phyloP scores from a whole-genome alignment of 2,329 filamentous ascomycete genomes.

The Talaromyces marneffei region DNA sequence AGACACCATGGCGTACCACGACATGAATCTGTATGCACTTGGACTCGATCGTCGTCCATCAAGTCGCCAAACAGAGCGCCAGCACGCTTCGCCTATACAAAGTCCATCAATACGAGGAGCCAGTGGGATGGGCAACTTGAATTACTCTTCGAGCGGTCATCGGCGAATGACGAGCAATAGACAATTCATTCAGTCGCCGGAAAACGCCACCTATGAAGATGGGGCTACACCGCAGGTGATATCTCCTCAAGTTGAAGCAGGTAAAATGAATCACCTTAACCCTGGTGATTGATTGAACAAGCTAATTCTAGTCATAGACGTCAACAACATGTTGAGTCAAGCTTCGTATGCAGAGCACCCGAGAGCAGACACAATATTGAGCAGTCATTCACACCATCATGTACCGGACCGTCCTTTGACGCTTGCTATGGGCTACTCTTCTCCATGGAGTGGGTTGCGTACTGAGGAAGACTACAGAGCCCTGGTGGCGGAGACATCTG shows the following conservation, averaged over 20 bases:
- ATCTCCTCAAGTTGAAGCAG: background rate
- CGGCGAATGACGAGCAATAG: too few species aligned
- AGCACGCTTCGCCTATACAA: background rate
- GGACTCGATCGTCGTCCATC: background rate
- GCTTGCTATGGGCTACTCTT: background rate
- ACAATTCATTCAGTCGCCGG: background rate
- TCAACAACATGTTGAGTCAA: background rate
- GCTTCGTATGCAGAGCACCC: background rate
- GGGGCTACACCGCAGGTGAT: background rate
- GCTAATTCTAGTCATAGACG: background rate
- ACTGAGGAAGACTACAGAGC: background rate
- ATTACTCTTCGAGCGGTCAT: background rate
- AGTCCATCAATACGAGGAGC: background rate
- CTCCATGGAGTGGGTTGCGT: background rate
- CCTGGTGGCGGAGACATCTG: background rate
- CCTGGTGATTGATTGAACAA: background rate
- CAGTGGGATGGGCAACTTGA: background rate
- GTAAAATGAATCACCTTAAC: background rate
- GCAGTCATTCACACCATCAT: background rate
- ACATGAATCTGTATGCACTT: background rate
- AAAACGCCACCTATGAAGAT: background rate
- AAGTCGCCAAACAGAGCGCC: background rate
- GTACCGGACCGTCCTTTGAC: background rate
- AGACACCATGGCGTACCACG: background rate
- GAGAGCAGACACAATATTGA: background rate